Evolutionary conservation across 2,329 filamentous ascomycete genomes (phyloP), one percentile per base, ranked within the genome.

Genomic region (Zarea fungicola): DNA sequence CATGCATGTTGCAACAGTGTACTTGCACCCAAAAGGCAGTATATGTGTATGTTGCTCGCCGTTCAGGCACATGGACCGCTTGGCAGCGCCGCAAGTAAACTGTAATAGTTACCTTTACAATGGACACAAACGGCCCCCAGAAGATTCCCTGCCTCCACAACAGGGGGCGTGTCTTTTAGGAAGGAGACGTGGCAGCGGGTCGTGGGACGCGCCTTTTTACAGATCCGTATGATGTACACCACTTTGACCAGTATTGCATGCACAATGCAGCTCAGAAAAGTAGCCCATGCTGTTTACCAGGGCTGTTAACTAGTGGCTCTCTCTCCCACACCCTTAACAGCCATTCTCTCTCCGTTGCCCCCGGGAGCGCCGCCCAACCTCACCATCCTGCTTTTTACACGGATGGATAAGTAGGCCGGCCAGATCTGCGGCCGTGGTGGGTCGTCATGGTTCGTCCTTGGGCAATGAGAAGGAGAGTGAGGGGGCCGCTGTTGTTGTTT

Each of bases 361-460:
- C 42, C 37, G 6, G 46, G 37, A 49, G 46, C 46, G 39, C 31
- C 37, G 39, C 46, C 46, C 39, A 49, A 49, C 44, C 32, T 40
- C 1, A 45, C 9, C 31, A 45, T 29, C 3, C 32, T n/a, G 35
- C 44, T 34, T 11, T 6, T 13, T 26, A 36, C 46, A 23, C 23
- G 37, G 37, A 42, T 35, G 45, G 37, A 19, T 21, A 41, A 44
- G 31, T 28, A 48, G 62, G 65, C n/a, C 59, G 62, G 55, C 62
- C 63, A 58, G 62, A 64, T 64, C 60, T 67, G 67, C 68, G 66
- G 65, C 65, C 67, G 58, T 52, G 62, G 67, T 68, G 65, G 68
- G 64, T 59, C 64, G 44, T 60, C 53, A 60, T 68, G 59, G 62
- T 67, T 68, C 63, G 62, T 68, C 60, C 63, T 61, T 58, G 44